phyloP scores from a whole-genome alignment of 2,329 filamentous ascomycete species.

The Aspergillus flavus region DNA sequence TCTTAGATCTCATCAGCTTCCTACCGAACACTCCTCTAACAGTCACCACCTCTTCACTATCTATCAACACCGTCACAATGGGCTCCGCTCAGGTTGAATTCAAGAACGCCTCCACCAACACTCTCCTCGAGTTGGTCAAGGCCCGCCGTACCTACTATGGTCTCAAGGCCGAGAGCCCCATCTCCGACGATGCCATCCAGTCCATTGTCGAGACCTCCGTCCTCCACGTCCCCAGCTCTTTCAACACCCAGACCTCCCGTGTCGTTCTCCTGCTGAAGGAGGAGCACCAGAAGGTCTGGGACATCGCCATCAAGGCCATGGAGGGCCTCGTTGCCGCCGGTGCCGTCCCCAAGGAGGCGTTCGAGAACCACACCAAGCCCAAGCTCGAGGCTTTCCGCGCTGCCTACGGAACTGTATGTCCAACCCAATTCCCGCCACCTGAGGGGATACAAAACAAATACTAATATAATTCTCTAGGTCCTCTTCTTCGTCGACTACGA shows the following conservation, averaged over 20 bases:
- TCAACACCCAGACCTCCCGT: conserved; percentile 85
- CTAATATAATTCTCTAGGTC: conserved; percentile 40
- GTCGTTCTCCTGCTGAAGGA: conserved; percentile 75
- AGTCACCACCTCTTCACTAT: neutral
- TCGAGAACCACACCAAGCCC: conserved; percentile 50
- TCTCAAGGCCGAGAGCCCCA: conserved; percentile 36
- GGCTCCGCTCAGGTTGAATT: conserved; percentile 35
- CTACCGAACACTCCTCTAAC: neutral
- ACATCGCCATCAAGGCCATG: conserved; percentile 69
- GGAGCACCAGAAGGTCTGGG: conserved; percentile 88
- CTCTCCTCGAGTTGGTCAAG: conserved; percentile 36
- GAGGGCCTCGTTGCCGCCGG: conserved; percentile 35
- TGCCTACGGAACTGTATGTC: conserved; percentile 72
- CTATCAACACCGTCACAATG: conserved; percentile 39
- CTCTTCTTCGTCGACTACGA: conserved; percentile 82
- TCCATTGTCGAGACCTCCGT: conserved; percentile 49
- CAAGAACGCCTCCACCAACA: conserved; percentile 35
- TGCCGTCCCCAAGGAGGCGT: conserved; percentile 57
- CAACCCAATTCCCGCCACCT: neutral
- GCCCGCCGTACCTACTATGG: conserved; percentile 34
- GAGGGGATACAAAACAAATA: neutral
- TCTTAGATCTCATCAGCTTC: neutral
- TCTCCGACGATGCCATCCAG: conserved; percentile 37
- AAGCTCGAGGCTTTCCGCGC: conserved; percentile 64
- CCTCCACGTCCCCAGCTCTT: conserved; percentile 72